Percentiles rank a stretch among this genome's conserved stretches.
phyloP scores from a whole-genome alignment of 192 early-diverging fungal genomes.

The Obelidium mucronatum region DNA sequence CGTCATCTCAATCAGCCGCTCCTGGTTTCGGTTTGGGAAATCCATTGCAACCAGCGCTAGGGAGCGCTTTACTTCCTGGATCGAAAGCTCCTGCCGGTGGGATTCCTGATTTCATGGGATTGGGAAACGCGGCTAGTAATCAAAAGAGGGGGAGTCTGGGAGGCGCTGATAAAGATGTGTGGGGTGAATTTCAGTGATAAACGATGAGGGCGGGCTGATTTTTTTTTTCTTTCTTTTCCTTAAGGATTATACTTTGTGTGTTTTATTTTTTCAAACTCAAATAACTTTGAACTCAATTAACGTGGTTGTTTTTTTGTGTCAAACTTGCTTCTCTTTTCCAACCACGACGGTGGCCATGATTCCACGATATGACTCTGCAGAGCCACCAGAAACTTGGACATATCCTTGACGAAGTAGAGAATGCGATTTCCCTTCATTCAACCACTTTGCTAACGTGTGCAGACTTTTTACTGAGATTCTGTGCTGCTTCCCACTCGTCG shows the following conservation, averaged over 20 bases:
- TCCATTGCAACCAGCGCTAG: constrained; percentile 19
- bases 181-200: constrained; percentile 53
- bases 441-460: not conserved
- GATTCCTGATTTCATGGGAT: constrained; percentile 47
- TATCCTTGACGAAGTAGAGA: not conserved
- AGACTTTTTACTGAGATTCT: not conserved
- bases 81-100: constrained; percentile 32
- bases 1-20: not conserved
- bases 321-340: no score
- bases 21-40: not conserved
- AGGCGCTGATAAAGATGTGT: constrained; percentile 29
- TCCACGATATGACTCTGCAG: not conserved
- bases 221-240: no score
- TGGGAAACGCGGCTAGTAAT: constrained; percentile 22
- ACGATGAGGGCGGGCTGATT: no score
- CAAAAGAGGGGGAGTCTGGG: not conserved
- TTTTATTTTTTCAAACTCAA: no score
- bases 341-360: no score
- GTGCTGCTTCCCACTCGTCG: not conserved
- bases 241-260: no score
- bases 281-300: no score
- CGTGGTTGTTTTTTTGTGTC: no score
- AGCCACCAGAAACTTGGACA: not conserved
- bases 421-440: not conserved
- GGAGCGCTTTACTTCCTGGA: constrained; percentile 15